Conservation (phyloP, 2,329 filamentous ascomycete genomes). For the Ascochyta lentis region DNA sequence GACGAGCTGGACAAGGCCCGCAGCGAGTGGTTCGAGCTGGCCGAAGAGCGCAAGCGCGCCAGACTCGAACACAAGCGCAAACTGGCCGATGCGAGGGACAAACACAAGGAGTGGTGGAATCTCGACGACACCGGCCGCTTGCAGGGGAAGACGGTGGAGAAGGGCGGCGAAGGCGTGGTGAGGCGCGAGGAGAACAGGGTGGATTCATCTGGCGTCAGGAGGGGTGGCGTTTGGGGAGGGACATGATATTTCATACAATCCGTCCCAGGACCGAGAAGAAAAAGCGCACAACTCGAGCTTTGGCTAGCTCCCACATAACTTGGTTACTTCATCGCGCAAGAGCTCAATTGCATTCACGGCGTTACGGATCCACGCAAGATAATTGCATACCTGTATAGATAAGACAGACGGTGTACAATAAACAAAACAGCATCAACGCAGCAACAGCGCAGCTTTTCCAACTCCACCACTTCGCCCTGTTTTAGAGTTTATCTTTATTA, state of each 20-base stretch:
- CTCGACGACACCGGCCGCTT: conserved; percentile 48
- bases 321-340: too few relatives aligned
- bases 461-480: too few relatives aligned
- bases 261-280: too few relatives aligned
- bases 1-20: conserved; percentile 86
- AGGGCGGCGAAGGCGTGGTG: conserved; percentile 12
- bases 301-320: too few relatives aligned
- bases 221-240: conserved; percentile 22
- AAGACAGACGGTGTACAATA: not conserved
- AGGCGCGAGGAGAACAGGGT: conserved; percentile 28
- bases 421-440: too few relatives aligned
- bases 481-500: too few relatives aligned
- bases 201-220: conserved; percentile 27
- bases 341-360: not conserved
- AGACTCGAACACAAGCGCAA: conserved; percentile 63
- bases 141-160: conserved; percentile 33
- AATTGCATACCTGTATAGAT: not conserved
- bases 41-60: conserved; percentile 72
- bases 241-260: not conserved
- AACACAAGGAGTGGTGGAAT: conserved; percentile 61
- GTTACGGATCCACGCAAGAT: not conserved
- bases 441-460: too few relatives aligned
- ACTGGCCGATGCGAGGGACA: conserved; percentile 55
- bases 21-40: conserved; percentile 88
- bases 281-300: not conserved